Conservation (phyloP, 1,139 yeast genomes). For the Ashbya aceris region DNA sequence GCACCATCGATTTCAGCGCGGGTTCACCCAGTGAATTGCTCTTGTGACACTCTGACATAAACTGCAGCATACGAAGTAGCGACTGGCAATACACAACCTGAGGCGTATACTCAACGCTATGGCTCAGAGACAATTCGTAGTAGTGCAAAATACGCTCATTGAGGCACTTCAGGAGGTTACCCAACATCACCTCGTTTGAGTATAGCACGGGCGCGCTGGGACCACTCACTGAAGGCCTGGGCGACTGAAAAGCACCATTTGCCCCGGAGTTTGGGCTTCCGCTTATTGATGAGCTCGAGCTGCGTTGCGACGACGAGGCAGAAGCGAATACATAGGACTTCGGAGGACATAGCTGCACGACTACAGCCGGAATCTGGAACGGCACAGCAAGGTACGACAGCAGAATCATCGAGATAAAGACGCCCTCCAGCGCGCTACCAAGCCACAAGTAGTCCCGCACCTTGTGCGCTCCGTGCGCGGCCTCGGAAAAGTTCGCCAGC, state of each 20-base stretch:
- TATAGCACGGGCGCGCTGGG: constrained; percentile 8
- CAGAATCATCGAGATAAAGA: constrained; percentile 57
- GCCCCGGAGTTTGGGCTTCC: constrained; percentile 11
- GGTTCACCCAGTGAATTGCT: constrained; percentile 42
- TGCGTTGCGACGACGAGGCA: constrained; percentile 8
- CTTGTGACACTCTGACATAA: constrained; percentile 47
- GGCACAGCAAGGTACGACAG: constrained; percentile 51
- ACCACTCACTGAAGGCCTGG: constrained; percentile 35
- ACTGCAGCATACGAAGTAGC: constrained; percentile 51
- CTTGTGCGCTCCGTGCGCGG: constrained; percentile 49
- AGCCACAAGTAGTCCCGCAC: constrained; percentile 79
- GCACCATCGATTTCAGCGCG: constrained; percentile 36
- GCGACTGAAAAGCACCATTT: constrained; percentile 28
- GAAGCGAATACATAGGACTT: constrained; percentile 22
- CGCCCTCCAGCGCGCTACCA: constrained; percentile 75
- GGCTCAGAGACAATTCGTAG: constrained; percentile 52
- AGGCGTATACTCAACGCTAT: constrained; percentile 71
- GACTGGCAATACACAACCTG: constrained; percentile 72
- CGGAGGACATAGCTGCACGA: constrained; percentile 25
- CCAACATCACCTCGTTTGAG: constrained; percentile 22
- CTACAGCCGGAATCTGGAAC: constrained; percentile 49
- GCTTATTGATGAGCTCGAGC: constrained; percentile 7
- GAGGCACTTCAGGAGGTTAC: constrained; percentile 46
- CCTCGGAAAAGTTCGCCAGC: constrained; percentile 59
- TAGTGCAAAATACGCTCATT: constrained; percentile 43